Evolutionary conservation across 2,329 filamentous ascomycete species (phyloP), one percentile per base, ranked within the genome.

Genomic region (Zymoseptoria crescenta): DNA sequence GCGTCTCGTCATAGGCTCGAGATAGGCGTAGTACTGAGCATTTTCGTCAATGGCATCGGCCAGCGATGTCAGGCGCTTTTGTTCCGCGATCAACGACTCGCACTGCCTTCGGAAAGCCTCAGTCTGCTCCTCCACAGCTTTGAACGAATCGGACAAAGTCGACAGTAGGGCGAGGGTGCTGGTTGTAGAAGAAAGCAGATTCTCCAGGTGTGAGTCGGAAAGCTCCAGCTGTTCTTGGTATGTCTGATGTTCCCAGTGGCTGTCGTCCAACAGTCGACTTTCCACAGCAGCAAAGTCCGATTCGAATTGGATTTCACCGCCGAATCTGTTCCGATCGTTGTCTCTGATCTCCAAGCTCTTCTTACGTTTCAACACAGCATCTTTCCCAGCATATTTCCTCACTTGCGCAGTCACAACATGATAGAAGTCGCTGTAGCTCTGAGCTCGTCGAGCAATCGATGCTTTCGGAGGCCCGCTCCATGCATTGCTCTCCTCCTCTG

Each of bases 41-140:
- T 96, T 95, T 24, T 89, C 88, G 27, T 89, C 87, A 58, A 99
- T 87, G 59, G 91, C 87, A 65, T 95, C 85, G 2, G 91, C 91
- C 49, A 99, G 81, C 64, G 81, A 83, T 62, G 89, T 86, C 49
- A 96, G 81, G 24, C 89, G 85, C 67, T 82, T 84, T 75, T 97
- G 91, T 68, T 96, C 92, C 1, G 83, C 80, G 29, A 97, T 77
- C 2, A 99, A 80, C 58, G 90, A 88, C 71, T 96, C 91, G 74
- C 94, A 99, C 74, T 96, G 91, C 52, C 87, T 85, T 72, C 92
- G 89, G 77, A 99, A 97, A 13, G 88, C 87, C n/a, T 88, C 89
- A 0, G 94, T 99, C 75, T 97, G 93, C 8, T 83, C 80, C 68
- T 96, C 91, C 54, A 99, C 93, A 0, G 87, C 80, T 65, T 87